These are phyloP conservation scores for Inga leiocalycina DNA, from an alignment of 306 rosid genomes.

Conservation along the genomic window DNA sequence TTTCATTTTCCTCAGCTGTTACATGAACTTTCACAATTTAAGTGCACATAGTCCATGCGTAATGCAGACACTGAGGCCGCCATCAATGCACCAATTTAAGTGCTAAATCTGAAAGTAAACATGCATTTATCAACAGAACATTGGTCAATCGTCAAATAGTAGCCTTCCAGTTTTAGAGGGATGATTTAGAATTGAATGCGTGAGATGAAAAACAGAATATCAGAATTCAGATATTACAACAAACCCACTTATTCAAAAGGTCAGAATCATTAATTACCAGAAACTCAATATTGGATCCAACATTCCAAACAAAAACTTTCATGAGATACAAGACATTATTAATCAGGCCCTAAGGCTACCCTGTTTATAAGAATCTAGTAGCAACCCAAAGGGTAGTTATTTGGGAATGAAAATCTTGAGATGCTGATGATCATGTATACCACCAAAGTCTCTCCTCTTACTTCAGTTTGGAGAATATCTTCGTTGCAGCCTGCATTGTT, in stretches of 20 bases:
- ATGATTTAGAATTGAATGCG: too few relatives aligned
- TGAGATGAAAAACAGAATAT: too few relatives aligned
- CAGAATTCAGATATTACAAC: not conserved
- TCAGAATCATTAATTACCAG: not conserved
- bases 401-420: constrained; percentile 23
- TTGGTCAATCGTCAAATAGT: too few relatives aligned
- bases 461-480: constrained; percentile 68
- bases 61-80: too few relatives aligned
- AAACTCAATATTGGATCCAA: constrained; percentile 2
- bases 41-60: too few relatives aligned
- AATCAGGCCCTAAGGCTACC: constrained; percentile 37
- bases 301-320: constrained; percentile 19
- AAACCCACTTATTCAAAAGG: not conserved
- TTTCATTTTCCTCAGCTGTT: too few relatives aligned
- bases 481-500: constrained; percentile 83
- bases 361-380: constrained; percentile 36
- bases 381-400: constrained; percentile 32
- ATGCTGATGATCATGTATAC: constrained; percentile 29
- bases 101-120: too few relatives aligned
- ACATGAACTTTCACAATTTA: too few relatives aligned
- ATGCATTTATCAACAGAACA: too few relatives aligned
- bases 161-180: too few relatives aligned
- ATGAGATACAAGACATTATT: constrained; percentile 42
- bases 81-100: too few relatives aligned
- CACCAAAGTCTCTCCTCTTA: constrained; percentile 35